A percentile compares a stretch with the other conserved stretches of the same genome.
Evolutionary conservation across 2,329 filamentous ascomycete genomes (phyloP).

Genomic region (Alternaria viburni): DNA sequence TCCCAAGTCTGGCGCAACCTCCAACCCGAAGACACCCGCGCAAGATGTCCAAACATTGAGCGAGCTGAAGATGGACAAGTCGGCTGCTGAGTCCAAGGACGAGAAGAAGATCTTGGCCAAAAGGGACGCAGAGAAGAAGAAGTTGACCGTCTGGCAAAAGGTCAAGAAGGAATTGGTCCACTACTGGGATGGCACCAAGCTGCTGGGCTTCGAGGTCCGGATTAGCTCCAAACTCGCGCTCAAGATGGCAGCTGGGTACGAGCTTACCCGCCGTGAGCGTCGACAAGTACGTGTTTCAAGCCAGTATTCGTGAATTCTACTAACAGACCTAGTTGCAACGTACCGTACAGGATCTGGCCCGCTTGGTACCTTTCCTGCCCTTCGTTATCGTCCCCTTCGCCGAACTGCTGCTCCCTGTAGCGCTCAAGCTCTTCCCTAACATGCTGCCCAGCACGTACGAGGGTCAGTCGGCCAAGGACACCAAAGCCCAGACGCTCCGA

Average conservation of each 20-base stretch:
- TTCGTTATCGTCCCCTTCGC: constrained; percentile 98
- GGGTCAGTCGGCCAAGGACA: constrained; percentile 86
- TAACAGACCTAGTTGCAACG: constrained; percentile 68
- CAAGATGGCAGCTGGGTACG: constrained; percentile 98
- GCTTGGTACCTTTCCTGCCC: constrained; percentile 92
- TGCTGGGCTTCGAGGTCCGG: constrained; percentile 87
- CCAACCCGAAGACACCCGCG: constrained; percentile 55
- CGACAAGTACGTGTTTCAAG: constrained; percentile 65
- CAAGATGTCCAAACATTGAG: constrained; percentile 60
- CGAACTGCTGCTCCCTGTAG: constrained; percentile 88
- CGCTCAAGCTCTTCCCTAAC: constrained; percentile 94
- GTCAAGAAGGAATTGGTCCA: constrained; percentile 93
- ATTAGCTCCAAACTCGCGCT: constrained; percentile 90
- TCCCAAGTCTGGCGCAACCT: constrained; percentile 50
- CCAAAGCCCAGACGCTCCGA: constrained; percentile 81
- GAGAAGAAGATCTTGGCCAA: constrained; percentile 65
- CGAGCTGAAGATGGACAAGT: constrained; percentile 69
- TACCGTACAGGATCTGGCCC: constrained; percentile 91
- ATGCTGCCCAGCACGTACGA: constrained; percentile 97
- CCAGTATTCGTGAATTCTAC: background rate
- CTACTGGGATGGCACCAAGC: constrained; percentile 98
- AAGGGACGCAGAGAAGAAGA: constrained; percentile 74
- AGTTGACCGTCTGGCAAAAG: constrained; percentile 87
- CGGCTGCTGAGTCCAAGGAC: constrained; percentile 53
- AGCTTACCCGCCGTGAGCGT: constrained; percentile 91